Base-by-base conservation (phyloP, 2,329 filamentous ascomycete species). In the Chaetothyriales sp. region DNA sequence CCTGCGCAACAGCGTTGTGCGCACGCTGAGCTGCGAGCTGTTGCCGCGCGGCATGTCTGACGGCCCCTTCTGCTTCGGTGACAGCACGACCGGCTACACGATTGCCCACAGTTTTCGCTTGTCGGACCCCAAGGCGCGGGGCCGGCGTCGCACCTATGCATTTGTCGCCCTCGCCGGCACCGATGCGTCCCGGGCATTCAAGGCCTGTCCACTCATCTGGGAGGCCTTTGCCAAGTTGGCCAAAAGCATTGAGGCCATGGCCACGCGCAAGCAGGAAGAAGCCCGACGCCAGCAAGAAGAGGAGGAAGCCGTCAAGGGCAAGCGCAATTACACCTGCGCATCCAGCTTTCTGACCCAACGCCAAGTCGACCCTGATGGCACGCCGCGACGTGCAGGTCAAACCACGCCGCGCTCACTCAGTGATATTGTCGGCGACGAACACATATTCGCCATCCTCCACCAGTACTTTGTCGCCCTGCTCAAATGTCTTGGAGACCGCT, bases 51-150 rank as follows among this genome's bases (percentile, higher is more conserved):
- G 75, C 47, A 71, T 76, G 43, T 73, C 75, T 0, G 76, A 75
- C 5, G 76, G 76, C 0, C 74, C 75, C n/a, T 64, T 79, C 46
- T 76, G 73, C 58, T 79, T 79, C 56, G 76, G 76, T 25, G 76
- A 79, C 54, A 67, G 72, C 0, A 68, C 68, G 18, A 69, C 73
- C 5, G 76, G 76, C 49, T 77, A 78, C 64, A 78, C 76, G 18
- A 75, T 79, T 49, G 75, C 76, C 43, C 79, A 77, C 60, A 70
- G 77, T 43, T 79, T 79, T 62, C 74, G 75, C 44, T 68, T 79
- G 18, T 73, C 73, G 12, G 76, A 79, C 58, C 74, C 75, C 15
- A 72, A 76, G 62, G 75, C 76, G 8, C 73, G 76, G 50, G 76
- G 76, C 36, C 71, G 74, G 52, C 69, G 73, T 52, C 71, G 76